A percentile compares a stretch with the other conserved stretches of the same genome.
Evolutionary conservation across 139 green algal species (phyloP).

Genomic region (Tetraselmis striata): DNA sequence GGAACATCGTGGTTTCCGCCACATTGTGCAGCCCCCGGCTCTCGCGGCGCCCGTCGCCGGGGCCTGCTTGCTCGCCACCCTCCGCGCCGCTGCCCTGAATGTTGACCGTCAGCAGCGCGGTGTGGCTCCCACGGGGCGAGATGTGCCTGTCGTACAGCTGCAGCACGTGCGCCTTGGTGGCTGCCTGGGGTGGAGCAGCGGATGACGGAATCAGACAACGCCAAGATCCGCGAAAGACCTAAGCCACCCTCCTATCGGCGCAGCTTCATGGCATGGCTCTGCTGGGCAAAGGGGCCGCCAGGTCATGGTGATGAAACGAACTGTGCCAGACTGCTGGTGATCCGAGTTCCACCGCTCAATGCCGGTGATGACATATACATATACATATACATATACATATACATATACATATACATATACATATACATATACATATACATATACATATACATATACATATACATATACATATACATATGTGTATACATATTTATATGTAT

Average conservation of each 20-base stretch:
- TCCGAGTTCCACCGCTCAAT: no score
- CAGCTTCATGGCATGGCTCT: no score
- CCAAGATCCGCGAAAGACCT: no score
- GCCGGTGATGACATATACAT: no score
- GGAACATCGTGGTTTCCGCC: neutral
- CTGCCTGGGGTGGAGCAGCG: neutral
- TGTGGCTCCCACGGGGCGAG: neutral
- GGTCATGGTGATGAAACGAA: neutral
- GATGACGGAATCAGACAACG: neutral
- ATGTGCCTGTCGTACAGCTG: neutral
- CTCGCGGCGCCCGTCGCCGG: neutral
- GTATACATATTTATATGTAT: no score
- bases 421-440: no score
- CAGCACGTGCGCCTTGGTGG: neutral
- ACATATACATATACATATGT: no score
- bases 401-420: no score
- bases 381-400: no score
- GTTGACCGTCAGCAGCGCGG: neutral
- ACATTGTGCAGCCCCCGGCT: neutral
- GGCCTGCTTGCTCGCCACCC: neutral
- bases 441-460: no score
- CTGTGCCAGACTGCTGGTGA: neutral
- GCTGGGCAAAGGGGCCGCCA: neutral
- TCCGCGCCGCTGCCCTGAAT: neutral
- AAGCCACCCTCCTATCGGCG: no score